A percentile compares a stretch with the other conserved stretches of the same genome.
These are phyloP conservation scores for Glarea lozoyensis DNA, from an alignment of 495 filamentous ascomycete species.

Conservation along the genomic window DNA sequence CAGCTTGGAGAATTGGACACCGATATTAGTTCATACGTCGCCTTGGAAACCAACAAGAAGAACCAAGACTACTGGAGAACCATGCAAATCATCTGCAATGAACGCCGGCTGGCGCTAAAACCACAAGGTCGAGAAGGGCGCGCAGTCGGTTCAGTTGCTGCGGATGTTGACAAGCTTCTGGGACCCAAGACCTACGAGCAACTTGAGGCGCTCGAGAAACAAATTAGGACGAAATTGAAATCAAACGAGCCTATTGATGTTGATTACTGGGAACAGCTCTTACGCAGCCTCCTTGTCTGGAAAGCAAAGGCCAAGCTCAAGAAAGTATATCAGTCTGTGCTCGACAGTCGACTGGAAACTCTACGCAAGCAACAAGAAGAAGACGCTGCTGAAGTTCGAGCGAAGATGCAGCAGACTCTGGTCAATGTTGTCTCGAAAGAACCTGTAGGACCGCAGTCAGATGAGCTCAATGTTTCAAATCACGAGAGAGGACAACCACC, in stretches of 20 bases:
- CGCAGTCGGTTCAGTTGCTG: constrained; percentile 69
- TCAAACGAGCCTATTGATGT: constrained; percentile 90
- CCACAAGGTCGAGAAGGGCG: constrained; percentile 56
- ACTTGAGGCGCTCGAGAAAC: constrained; percentile 70
- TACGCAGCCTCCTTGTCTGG: constrained; percentile 76
- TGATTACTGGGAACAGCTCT: constrained; percentile 93
- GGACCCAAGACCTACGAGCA: constrained; percentile 82
- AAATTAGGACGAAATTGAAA: constrained; percentile 73
- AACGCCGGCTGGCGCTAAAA: constrained; percentile 59
- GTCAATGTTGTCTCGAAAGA: constrained; percentile 24
- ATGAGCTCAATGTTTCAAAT: constrained; percentile 13
- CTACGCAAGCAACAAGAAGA: constrained; percentile 60
- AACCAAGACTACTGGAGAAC: constrained; percentile 92
- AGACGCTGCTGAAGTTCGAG: constrained; percentile 53
- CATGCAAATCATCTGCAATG: constrained; percentile 74
- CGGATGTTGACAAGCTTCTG: constrained; percentile 81
- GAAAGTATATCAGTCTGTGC: constrained; percentile 69
- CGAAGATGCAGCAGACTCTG: constrained; percentile 43
- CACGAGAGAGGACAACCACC: constrained; percentile 15
- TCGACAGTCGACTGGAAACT: constrained; percentile 60
- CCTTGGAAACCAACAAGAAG: constrained; percentile 64
- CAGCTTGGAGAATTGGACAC: constrained; percentile 72
- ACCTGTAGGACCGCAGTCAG: constrained; percentile 18
- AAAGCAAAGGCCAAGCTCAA: constrained; percentile 85
- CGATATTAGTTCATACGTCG: constrained; percentile 79